These are phyloP conservation scores for Rutstroemia sp. DNA, from an alignment of 2,329 filamentous ascomycete species.

Conservation along the genomic window DNA sequence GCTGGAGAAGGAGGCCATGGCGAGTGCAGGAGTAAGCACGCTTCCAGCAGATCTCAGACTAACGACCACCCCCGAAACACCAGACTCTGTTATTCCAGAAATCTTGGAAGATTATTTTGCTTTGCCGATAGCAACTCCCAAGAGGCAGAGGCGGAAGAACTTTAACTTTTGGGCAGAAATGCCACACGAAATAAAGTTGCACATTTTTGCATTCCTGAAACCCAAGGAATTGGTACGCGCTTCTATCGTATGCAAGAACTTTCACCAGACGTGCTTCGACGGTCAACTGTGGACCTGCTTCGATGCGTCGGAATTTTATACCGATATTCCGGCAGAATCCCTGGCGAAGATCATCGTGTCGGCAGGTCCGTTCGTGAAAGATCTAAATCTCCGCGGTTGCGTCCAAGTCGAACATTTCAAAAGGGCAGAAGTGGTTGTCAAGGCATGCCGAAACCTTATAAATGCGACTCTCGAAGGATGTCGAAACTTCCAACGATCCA, in stretches of 20 bases:
- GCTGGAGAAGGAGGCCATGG: slow-evolving; percentile 15
- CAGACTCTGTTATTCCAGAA: slow-evolving; percentile 21
- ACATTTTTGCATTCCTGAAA: slow-evolving; percentile 67
- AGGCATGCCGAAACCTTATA: slow-evolving; percentile 78
- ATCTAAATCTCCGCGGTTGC: slow-evolving; percentile 86
- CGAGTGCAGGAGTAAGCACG: slow-evolving; percentile 19
- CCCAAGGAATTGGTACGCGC: slow-evolving; percentile 75
- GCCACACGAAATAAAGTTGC: slow-evolving; percentile 74
- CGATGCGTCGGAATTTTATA: slow-evolving; percentile 81
- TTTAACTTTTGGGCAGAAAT: slow-evolving; percentile 72
- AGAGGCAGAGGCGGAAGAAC: slow-evolving; percentile 29
- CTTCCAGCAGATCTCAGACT: slow-evolving; percentile 18
- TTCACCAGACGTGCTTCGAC: slow-evolving; percentile 82
- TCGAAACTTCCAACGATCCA: slow-evolving; percentile 69
- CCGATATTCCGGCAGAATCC: slow-evolving; percentile 74
- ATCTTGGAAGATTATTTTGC: slow-evolving; percentile 29
- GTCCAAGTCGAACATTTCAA: slow-evolving; percentile 81
- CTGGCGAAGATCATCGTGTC: slow-evolving; percentile 77
- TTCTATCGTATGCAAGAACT: slow-evolving; percentile 70
- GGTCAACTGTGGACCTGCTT: slow-evolving; percentile 87
- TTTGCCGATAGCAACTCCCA: slow-evolving; percentile 9
- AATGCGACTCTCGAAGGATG: slow-evolving; percentile 87
- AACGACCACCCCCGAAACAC: slow-evolving; percentile 13
- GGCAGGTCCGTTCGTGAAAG: slow-evolving; percentile 82
- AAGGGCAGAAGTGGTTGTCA: slow-evolving; percentile 67